Percentiles rank a stretch among this genome's conserved stretches.
Conservation (phyloP, 2,329 filamentous ascomycete genomes). For the Myrmaecium sp. region DNA sequence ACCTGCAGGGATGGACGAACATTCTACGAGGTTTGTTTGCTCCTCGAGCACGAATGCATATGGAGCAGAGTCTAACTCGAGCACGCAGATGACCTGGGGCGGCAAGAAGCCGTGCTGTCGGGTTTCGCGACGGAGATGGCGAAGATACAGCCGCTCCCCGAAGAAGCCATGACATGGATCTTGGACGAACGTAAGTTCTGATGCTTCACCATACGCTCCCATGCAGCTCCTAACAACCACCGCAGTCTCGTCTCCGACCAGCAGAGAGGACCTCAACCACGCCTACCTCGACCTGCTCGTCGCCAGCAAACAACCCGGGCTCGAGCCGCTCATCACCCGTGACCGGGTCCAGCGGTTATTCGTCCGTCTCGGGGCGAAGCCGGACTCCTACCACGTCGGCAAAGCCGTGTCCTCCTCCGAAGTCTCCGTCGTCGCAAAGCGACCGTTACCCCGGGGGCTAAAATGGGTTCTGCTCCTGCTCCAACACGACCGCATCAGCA, state of each 20-base stretch:
- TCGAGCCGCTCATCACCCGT: slow-evolving; percentile 21
- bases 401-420: not conserved
- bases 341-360: slow-evolving; percentile 36
- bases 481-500: too few relatives aligned
- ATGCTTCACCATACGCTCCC: not conserved
- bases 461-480: slow-evolving; percentile 7
- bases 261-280: slow-evolving; percentile 17
- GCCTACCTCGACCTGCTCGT: slow-evolving; percentile 18
- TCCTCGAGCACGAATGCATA: too few relatives aligned
- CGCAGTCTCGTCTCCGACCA: slow-evolving; percentile 11
- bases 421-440: slow-evolving; percentile 1
- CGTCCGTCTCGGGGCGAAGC: slow-evolving; percentile 37
- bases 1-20: slow-evolving; percentile 9
- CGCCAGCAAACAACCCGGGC: slow-evolving; percentile 10
- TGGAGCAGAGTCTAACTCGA: too few relatives aligned
- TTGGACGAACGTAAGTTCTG: slow-evolving; percentile 16
- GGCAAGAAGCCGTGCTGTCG: slow-evolving; percentile 24
- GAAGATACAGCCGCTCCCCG: slow-evolving; percentile 17
- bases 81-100: too few relatives aligned
- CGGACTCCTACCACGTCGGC: slow-evolving; percentile 2
- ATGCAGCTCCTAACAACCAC: slow-evolving; percentile 9
- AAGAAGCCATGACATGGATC: slow-evolving; percentile 26
- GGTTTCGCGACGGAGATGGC: slow-evolving; percentile 26
- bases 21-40: too few relatives aligned
- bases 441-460: slow-evolving; percentile 9